Percentiles rank a stretch among this genome's conserved stretches.
Conservation (phyloP, 495 filamentous ascomycete genomes). For the Podospora appendiculata region DNA sequence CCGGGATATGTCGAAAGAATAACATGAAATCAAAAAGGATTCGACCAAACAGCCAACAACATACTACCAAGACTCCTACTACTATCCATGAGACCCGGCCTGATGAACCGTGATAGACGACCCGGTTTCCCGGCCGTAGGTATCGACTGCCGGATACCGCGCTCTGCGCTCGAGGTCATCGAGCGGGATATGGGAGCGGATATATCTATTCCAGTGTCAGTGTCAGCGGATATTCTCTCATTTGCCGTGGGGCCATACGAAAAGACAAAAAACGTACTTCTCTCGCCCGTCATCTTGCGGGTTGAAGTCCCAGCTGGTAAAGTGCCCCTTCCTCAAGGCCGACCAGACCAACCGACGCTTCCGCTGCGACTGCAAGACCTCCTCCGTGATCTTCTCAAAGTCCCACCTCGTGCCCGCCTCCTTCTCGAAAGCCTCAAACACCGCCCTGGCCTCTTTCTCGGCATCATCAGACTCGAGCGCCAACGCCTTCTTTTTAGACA, state of each 20-base stretch:
- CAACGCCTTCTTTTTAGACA: slow-evolving; percentile 17
- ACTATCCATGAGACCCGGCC: slow-evolving; percentile 41
- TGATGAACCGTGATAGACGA: slow-evolving; percentile 29
- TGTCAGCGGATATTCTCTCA: not conserved
- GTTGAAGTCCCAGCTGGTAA: slow-evolving; percentile 71
- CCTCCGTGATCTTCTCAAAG: slow-evolving; percentile 57
- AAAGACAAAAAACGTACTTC: slow-evolving; percentile 45
- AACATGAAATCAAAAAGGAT: no score
- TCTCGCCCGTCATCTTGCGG: slow-evolving; percentile 62
- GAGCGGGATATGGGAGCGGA: slow-evolving; percentile 58
- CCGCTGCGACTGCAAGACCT: slow-evolving; percentile 65
- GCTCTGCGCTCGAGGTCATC: slow-evolving; percentile 62
- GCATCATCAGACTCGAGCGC: slow-evolving; percentile 17
- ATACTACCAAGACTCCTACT: no score
- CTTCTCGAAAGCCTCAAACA: slow-evolving; percentile 52
- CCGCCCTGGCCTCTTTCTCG: slow-evolving; percentile 35
- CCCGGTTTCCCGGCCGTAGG: slow-evolving; percentile 40
- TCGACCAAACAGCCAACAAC: no score
- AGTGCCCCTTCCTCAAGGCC: slow-evolving; percentile 62
- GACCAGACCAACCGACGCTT: slow-evolving; percentile 64
- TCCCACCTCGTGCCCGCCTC: slow-evolving; percentile 68
- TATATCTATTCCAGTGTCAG: slow-evolving; percentile 39
- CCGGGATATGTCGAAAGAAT: no score
- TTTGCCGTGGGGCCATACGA: not conserved
- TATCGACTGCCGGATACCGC: slow-evolving; percentile 57